These are phyloP conservation scores for Phaeomoniella chlamydospora DNA, from an alignment of 2,329 filamentous ascomycete genomes.

Conservation along the genomic window DNA sequence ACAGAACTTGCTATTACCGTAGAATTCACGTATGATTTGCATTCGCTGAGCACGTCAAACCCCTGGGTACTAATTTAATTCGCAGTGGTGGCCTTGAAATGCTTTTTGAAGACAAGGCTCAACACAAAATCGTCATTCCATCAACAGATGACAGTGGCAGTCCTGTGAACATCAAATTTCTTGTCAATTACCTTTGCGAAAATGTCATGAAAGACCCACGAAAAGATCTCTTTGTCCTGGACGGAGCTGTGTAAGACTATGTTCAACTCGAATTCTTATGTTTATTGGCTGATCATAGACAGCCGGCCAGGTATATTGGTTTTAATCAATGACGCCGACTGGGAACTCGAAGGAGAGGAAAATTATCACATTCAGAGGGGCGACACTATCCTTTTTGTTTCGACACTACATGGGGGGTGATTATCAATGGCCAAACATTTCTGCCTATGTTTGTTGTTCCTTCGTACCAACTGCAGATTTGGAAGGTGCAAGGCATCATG, in stretches of 20 bases:
- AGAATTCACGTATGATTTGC: constrained; percentile 64
- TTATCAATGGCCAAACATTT: too few relatives aligned
- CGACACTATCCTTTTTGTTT: constrained; percentile 91
- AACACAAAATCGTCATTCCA: constrained; percentile 57
- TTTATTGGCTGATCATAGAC: constrained; percentile 5
- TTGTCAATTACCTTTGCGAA: constrained; percentile 67
- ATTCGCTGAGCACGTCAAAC: constrained; percentile 7
- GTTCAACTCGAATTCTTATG: not conserved
- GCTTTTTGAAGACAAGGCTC: constrained; percentile 73
- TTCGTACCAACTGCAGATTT: too few relatives aligned
- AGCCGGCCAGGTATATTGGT: constrained; percentile 93
- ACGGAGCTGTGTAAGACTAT: constrained; percentile 65
- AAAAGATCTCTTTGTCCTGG: constrained; percentile 79
- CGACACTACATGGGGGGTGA: constrained; percentile 85
- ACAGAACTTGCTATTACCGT: constrained; percentile 45
- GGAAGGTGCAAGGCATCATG: too few relatives aligned
- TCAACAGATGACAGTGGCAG: constrained; percentile 42
- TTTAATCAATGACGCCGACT: constrained; percentile 93
- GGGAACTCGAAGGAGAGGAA: constrained; percentile 94
- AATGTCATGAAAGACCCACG: constrained; percentile 73
- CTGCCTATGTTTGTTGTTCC: too few relatives aligned
- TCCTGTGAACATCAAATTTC: constrained; percentile 54
- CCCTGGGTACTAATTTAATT: constrained; percentile 4
- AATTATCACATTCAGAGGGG: constrained; percentile 66
- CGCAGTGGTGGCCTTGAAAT: constrained; percentile 80